Conservation (phyloP, 805 yeast species). For the Spathaspora boniae region DNA sequence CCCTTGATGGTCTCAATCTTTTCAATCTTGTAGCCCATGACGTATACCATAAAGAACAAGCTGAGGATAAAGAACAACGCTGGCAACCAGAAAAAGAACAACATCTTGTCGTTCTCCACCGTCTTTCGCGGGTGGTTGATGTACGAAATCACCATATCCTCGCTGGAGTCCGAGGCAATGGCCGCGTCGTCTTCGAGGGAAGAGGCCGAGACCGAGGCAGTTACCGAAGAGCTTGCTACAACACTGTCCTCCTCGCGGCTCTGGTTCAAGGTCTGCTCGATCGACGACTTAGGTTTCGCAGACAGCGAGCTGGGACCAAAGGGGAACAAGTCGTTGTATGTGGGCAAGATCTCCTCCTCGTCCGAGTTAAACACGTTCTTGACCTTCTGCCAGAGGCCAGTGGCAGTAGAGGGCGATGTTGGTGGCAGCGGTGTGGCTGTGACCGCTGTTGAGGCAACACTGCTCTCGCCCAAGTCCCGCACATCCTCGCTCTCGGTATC, state of each 20-base stretch:
- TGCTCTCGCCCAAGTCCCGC: slow-evolving; percentile 1
- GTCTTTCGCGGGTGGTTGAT: slow-evolving; percentile 45
- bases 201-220: not conserved
- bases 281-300: slow-evolving; percentile 31
- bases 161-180: slow-evolving; percentile 39
- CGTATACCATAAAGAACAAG: slow-evolving; percentile 41
- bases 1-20: slow-evolving; percentile 32
- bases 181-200: slow-evolving; percentile 26
- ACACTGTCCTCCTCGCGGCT: slow-evolving; percentile 1
- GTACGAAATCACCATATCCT: slow-evolving; percentile 41
- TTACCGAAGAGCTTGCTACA: not conserved
- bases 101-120: slow-evolving; percentile 72
- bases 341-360: slow-evolving; percentile 47
- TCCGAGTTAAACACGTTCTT: slow-evolving; percentile 39
- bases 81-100: slow-evolving; percentile 90
- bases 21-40: slow-evolving; percentile 38
- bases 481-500: slow-evolving; percentile 12
- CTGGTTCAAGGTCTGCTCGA: slow-evolving; percentile 31
- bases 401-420: too few species aligned
- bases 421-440: slow-evolving; percentile 1
- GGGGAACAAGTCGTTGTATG: slow-evolving; percentile 76
- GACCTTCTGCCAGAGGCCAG: slow-evolving; percentile 42
- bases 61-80: slow-evolving; percentile 55
- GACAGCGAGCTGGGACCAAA: slow-evolving; percentile 29
- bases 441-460: slow-evolving; percentile 3